Evolutionary conservation across 768 basidiomycete genomes (phyloP).

Genomic region (Hygrocybe punicea): DNA sequence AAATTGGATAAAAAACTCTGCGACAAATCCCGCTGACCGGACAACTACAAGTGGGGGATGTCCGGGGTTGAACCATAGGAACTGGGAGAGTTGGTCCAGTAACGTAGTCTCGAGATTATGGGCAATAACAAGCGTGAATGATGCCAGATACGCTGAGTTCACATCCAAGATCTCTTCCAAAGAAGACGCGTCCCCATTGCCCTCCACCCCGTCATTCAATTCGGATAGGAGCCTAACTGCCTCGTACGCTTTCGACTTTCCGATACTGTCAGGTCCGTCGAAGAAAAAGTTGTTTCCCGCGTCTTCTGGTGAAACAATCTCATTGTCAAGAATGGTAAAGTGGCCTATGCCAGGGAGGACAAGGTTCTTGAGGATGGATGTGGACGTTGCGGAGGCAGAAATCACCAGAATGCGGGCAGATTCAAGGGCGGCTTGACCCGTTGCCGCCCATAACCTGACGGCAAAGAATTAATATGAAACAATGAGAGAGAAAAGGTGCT

Average conservation of each 20-base stretch:
- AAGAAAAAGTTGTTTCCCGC: constrained; percentile 98
- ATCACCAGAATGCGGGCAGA: constrained; percentile 77
- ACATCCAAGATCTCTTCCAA: constrained; percentile 56
- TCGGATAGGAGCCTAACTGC: constrained; percentile 73
- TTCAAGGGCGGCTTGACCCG: constrained; percentile 88
- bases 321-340: constrained; percentile 84
- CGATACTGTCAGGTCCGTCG: constrained; percentile 60
- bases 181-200: constrained; percentile 54
- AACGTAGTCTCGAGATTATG: constrained; percentile 66
- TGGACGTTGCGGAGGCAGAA: constrained; percentile 77
- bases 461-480: neutral
- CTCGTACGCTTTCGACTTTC: constrained; percentile 75
- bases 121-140: constrained; percentile 78
- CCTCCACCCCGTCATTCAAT: constrained; percentile 84
- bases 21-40: constrained; percentile 84
- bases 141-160: constrained; percentile 47
- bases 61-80: constrained; percentile 65
- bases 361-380: constrained; percentile 91
- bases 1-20: constrained; percentile 84
- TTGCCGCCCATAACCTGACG: constrained; percentile 83
- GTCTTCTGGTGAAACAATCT: constrained; percentile 62
- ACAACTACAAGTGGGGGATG: constrained; percentile 72
- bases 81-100: constrained; percentile 55
- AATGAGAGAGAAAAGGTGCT: constrained; percentile 15
- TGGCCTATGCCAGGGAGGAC: constrained; percentile 95